A percentile compares a stretch with the other conserved stretches of the same genome.
Conservation (phyloP, 2,329 filamentous ascomycete genomes). For the Monilinia fructicola region DNA sequence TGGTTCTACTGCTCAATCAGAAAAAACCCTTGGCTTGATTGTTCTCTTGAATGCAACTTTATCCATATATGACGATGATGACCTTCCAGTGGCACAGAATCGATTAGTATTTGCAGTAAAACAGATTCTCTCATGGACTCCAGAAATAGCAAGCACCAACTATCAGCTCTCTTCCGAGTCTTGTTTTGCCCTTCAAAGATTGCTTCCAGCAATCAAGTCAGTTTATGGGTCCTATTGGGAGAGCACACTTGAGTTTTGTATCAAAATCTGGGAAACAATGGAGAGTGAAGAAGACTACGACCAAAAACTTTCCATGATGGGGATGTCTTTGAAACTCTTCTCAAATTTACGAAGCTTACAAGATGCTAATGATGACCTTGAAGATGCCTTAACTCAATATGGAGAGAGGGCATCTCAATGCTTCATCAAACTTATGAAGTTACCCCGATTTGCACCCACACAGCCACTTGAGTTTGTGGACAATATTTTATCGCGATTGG, state of each 20-base stretch:
- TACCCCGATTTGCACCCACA: slow-evolving; percentile 48
- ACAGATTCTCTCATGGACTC: slow-evolving; percentile 71
- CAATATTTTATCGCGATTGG: slow-evolving; percentile 66
- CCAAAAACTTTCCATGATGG: slow-evolving; percentile 59
- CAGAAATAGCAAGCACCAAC: slow-evolving; percentile 49
- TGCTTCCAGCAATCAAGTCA: slow-evolving; percentile 73
- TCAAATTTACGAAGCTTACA: slow-evolving; percentile 60
- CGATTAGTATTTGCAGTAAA: slow-evolving; percentile 70
- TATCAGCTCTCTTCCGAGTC: slow-evolving; percentile 50
- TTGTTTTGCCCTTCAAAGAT: slow-evolving; percentile 55
- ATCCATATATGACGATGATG: slow-evolving; percentile 51
- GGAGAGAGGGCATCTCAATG: slow-evolving; percentile 55
- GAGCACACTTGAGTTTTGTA: slow-evolving; percentile 58
- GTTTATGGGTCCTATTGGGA: slow-evolving; percentile 91
- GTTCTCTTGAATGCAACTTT: slow-evolving; percentile 56
- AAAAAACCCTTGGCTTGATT: slow-evolving; percentile 50
- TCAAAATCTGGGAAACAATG: slow-evolving; percentile 55
- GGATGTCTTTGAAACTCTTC: slow-evolving; percentile 72
- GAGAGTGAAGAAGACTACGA: slow-evolving; percentile 45
- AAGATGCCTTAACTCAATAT: slow-evolving; percentile 67
- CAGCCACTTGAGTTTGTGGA: slow-evolving; percentile 76
- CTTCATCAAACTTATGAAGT: slow-evolving; percentile 63
- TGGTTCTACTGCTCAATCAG: slow-evolving; percentile 46
- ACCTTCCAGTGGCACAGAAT: slow-evolving; percentile 57
- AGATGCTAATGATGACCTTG: slow-evolving; percentile 81